Evolutionary conservation across 2,329 filamentous ascomycete genomes (phyloP), one percentile per base, ranked within the genome.

Genomic region (Epichloe aotearoae): DNA sequence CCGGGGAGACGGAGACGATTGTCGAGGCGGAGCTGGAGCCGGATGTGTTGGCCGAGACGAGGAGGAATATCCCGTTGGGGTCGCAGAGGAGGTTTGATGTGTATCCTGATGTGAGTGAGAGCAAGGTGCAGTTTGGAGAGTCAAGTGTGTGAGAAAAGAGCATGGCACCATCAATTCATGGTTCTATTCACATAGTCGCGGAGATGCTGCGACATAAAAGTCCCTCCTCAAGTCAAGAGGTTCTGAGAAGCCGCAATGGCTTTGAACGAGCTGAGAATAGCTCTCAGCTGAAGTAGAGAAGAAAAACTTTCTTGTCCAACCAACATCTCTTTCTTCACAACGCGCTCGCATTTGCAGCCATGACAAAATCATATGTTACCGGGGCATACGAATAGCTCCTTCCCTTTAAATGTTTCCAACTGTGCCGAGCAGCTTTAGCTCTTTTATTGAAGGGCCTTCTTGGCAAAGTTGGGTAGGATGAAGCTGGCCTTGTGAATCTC

Each of bases 401-500:
- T 36, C 7, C 10, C 42, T 11, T 5, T 12, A 1, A 30, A 39
- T 39, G 12, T 17, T 17, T 39, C 37, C 17, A n/a, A 17, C 37
- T 4, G 7, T 12, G 39, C 10, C 10, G 23, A 20, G 39, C 17
- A 41, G 17, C 20, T 20, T 30, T 26, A 8, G 10, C 17, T 19
- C 14, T 34, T 17, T 64, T 76, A 82, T 69, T 80, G 66, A 59
- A 84, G 72, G 51, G 79, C 80, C 79, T 91, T 84, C 69, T 88
- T 82, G 53, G 91, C 91, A 69, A 97, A 98, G 66, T 81, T 96
- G 55, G 93, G 93, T 66, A 98, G 77, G 56, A 97, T 72, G 69
- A 97, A 98, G 69, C 84, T 83, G 55, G 93, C 91, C 76, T 89
- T 84, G 79, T 98, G 93, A 66, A 98, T 91, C 66, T 94, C 88